Conservation (phyloP, 2,329 filamentous ascomycete species). For the Zarea fungicola region DNA sequence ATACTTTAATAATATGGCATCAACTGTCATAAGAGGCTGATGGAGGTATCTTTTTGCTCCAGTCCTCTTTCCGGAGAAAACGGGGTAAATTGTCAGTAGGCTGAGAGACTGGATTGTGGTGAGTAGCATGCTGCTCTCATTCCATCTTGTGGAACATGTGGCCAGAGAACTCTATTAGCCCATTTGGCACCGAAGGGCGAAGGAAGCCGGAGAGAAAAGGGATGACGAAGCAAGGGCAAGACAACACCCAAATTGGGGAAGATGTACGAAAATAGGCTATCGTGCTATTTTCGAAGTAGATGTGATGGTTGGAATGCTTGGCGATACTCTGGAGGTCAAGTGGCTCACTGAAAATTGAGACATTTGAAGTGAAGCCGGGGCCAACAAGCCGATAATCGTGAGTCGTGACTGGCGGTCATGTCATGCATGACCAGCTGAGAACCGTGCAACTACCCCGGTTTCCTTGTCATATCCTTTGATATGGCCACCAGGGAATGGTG, state of each 20-base stretch:
- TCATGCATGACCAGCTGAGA: neutral
- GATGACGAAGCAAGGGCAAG: neutral
- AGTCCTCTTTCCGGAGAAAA: neutral
- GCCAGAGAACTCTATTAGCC: neutral
- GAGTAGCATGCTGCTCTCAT: neutral
- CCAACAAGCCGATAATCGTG: neutral
- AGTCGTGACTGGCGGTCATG: neutral
- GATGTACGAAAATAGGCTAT: neutral
- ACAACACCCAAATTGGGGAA: neutral
- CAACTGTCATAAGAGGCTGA: neutral
- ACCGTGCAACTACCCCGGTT: neutral
- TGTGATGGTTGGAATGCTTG: neutral
- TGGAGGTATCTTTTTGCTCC: no score
- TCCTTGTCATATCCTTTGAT: neutral
- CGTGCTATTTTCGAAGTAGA: neutral
- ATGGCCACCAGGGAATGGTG: neutral
- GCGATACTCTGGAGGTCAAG: neutral
- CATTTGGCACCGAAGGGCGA: neutral
- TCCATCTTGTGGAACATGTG: neutral
- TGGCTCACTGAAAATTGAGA: constrained; percentile 4
- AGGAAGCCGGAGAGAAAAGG: neutral
- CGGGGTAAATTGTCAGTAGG: neutral
- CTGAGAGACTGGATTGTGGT: neutral
- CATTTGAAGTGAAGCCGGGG: neutral
- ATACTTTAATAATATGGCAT: neutral